These are phyloP conservation scores for Hamamelis virginiana DNA, from an alignment of 164 flowering plant species.

Conservation along the genomic window DNA sequence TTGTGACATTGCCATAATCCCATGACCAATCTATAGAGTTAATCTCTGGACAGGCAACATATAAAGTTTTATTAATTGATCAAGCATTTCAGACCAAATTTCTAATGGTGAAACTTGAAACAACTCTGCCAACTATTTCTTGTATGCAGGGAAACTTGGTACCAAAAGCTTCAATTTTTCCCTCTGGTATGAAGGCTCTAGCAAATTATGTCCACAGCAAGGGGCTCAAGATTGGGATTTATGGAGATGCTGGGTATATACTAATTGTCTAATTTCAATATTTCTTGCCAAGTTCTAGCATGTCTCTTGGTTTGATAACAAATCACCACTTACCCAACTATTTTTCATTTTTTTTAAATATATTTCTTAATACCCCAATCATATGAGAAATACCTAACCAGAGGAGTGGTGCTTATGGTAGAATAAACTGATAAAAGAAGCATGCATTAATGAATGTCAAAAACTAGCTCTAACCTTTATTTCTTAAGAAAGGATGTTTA, in stretches of 20 bases:
- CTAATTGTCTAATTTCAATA: background rate
- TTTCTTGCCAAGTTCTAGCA: background rate
- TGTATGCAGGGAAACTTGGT: slow-evolving; percentile 9
- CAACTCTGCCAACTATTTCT: background rate
- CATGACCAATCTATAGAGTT: too few relatives aligned
- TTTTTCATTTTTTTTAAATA: background rate
- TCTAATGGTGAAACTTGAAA: background rate
- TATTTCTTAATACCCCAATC: too few relatives aligned
- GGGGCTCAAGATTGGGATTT: slow-evolving; percentile 14
- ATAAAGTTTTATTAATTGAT: background rate
- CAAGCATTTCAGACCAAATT: background rate
- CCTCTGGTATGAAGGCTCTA: slow-evolving; percentile 15
- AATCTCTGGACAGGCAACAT: background rate
- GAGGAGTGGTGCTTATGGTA: too few relatives aligned
- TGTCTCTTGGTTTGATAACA: background rate
- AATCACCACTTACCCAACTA: background rate
- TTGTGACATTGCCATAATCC: too few relatives aligned
- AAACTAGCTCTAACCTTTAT: too few relatives aligned
- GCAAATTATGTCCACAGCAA: slow-evolving; percentile 12
- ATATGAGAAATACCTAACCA: too few relatives aligned
- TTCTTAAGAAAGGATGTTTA: too few relatives aligned
- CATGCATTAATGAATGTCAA: too few relatives aligned
- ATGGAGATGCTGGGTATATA: slow-evolving; percentile 11
- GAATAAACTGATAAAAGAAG: too few relatives aligned
- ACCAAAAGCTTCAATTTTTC: slow-evolving; percentile 5